These are phyloP conservation scores for Cadophora sp. DNA, from an alignment of 2,329 filamentous ascomycete species.

Conservation along the genomic window DNA sequence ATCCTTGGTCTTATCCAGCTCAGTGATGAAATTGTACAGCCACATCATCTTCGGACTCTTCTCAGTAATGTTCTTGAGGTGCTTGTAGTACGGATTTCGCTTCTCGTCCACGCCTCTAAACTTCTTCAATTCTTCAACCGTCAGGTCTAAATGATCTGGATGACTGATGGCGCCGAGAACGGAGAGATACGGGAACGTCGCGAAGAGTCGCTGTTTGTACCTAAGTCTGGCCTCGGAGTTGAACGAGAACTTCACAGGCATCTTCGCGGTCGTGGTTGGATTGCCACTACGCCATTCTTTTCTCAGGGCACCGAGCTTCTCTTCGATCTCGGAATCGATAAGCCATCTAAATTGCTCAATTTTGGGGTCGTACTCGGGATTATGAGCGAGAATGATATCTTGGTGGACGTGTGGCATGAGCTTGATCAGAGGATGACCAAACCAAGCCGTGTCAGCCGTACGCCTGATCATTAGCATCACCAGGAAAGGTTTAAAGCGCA, in stretches of 20 bases:
- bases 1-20: slow-evolving; percentile 17
- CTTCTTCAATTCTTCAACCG: slow-evolving; percentile 23
- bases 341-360: slow-evolving; percentile 11
- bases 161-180: slow-evolving; percentile 10
- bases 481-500: slow-evolving; percentile 28
- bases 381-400: slow-evolving; percentile 27
- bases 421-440: slow-evolving; percentile 30
- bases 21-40: slow-evolving; percentile 27
- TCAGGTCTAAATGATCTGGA: slow-evolving; percentile 22
- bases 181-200: slow-evolving; percentile 31
- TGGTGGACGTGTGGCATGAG: slow-evolving; percentile 32
- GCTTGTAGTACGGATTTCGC: slow-evolving; percentile 19
- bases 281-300: slow-evolving; percentile 4
- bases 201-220: slow-evolving; percentile 27
- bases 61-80: slow-evolving; percentile 24
- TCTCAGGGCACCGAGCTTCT: slow-evolving; percentile 3
- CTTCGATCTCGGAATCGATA: neutral
- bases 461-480: slow-evolving; percentile 32
- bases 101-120: slow-evolving; percentile 16
- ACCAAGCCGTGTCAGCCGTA: slow-evolving; percentile 32
- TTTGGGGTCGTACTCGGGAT: slow-evolving; percentile 6
- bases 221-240: slow-evolving; percentile 10
- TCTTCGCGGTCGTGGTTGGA: neutral
- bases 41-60: slow-evolving; percentile 33
- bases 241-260: slow-evolving; percentile 19